Conservation (phyloP, 2,329 filamentous ascomycete genomes). For the Myriangium duriaei region DNA sequence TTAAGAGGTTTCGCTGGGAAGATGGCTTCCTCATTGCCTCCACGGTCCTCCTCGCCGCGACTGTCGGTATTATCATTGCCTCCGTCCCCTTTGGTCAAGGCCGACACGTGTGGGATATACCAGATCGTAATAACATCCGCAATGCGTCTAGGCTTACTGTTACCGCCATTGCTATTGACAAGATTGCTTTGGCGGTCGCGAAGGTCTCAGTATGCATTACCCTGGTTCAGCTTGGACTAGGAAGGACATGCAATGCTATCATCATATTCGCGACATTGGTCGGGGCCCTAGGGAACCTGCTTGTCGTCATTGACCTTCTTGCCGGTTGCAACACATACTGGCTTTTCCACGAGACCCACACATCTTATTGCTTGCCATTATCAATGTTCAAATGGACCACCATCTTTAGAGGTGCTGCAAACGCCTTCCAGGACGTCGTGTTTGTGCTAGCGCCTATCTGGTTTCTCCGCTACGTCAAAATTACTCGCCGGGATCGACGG, state of each 20-base stretch:
- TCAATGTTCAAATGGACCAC: not conserved
- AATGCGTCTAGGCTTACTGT: constrained; percentile 1
- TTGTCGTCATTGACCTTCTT: constrained; percentile 1
- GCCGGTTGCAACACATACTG: constrained; percentile 2
- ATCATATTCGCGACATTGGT: constrained; percentile 1
- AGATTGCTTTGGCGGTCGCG: constrained; percentile 2
- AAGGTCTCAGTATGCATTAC: constrained; percentile 5
- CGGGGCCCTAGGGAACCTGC: constrained; percentile 1
- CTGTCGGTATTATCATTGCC: not conserved
- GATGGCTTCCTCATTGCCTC: constrained; percentile 1
- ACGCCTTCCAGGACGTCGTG: constrained; percentile 2
- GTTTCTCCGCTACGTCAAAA: constrained; percentile 5
- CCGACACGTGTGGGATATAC: constrained; percentile 1
- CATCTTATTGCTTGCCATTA: not conserved
- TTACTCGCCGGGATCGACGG: constrained; percentile 5
- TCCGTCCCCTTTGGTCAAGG: constrained; percentile 4
- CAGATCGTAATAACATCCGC: not conserved
- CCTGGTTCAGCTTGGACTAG: constrained; percentile 3
- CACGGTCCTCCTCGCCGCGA: constrained; percentile 2
- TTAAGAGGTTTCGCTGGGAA: constrained; percentile 4
- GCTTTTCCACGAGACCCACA: constrained; percentile 2
- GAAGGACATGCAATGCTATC: constrained; percentile 1
- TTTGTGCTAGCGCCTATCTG: constrained; percentile 8
- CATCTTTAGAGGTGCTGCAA: not conserved
- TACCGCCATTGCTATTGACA: constrained; percentile 1